Base-by-base conservation (phyloP, 768 basidiomycete genomes). In the Leccinum boreale region DNA sequence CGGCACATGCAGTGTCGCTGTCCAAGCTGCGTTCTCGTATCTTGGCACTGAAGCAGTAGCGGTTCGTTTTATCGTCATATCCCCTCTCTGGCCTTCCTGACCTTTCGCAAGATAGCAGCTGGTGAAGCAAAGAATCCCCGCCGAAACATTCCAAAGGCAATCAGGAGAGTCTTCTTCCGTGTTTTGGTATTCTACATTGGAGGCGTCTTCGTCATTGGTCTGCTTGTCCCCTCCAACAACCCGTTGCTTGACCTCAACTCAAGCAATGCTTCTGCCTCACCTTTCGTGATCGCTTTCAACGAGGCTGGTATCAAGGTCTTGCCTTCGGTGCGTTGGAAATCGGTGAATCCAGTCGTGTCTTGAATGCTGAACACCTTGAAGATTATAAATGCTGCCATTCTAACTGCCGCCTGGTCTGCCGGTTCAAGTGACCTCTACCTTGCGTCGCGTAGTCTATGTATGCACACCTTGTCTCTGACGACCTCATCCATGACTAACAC, bases 231-330 rank as follows among this genome's bases (percentile, higher is more conserved):
- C 11, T 81, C 78, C 39, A 78, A 76, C 69, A 72, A 81, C 61
- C 61, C 71, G 7, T 61, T 72, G 14, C 75, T 83, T 26, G 61
- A 74, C 57, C 65, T 81, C 24, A 67, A 67, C 39, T 68, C 69
- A 11, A 58, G 53, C 46, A 78, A 76, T 39, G 81, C 81, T 33
- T 72, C 78, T 11, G 76, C 75, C 5, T 78, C 80, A 50, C 79
- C 85, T 3, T 85, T 84, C 67, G 84, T 85, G 58, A 83, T 86
- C 48, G 85, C 83, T 7, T 79, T 80, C 58, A 67, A 69, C n/a
- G 62, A 66, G 24, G 82, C 85, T 5, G 86, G 84, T 8, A 85
- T 87, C 73, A 82, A 77, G 52, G 78, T 72, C n/a, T 70, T 85
- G 0, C 84, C 85, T 4, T 77, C 76, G 42, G 80, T 77, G 58